Base-by-base conservation (phyloP, 108 stramenopile genomes). In the Pseudonitzschia multistriata region DNA sequence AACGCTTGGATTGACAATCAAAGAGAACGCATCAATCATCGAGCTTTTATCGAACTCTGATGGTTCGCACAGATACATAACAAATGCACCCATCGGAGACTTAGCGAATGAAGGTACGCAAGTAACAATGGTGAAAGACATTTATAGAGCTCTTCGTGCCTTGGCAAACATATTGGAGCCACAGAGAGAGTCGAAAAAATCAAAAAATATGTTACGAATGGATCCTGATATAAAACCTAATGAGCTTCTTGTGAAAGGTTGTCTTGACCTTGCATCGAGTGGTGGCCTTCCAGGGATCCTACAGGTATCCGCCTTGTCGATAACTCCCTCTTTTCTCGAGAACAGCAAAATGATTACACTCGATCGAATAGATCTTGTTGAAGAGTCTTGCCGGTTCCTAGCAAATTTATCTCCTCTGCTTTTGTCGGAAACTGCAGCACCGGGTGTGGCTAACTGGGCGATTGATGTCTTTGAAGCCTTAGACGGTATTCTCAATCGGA, bases 111-210 rank as follows among this genome's bases (percentile, higher is more conserved):
- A 67, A 5, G 40, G 17, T 19, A 22, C 49, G 17, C 37, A 60
- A 25, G 36, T 73, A 29, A 47, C 35, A 35, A 37, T 59, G n/a
- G 57, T 81, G n/a, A 74, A 83, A 29, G 80, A 83, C 15, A 37
- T 81, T 0, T 74, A 81, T 37, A 65, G 78, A 55, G 78, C 81
- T 3, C 75, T 88, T n/a, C 80, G 82, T 27, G 80, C 77, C 0
- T 59, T 88, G n/a, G 69, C 84, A 17, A 88, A 88, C 42, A 75
- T 88, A 22, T 62, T 88, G 17, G 83, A 81, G 40, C 73, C 78
- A 21, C 67, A 52, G 39, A 65, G 62, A 40, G 56, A 67, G 28
- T 24, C 67, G 19, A 48, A 71, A 28, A 55, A 40, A 36, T 21
- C 53, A 35, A 31, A 33, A 36, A 59, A 59, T 5, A 13, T 35